phyloP scores from a whole-genome alignment of 179 eudicot species.

The Amaranthus tricolor region DNA sequence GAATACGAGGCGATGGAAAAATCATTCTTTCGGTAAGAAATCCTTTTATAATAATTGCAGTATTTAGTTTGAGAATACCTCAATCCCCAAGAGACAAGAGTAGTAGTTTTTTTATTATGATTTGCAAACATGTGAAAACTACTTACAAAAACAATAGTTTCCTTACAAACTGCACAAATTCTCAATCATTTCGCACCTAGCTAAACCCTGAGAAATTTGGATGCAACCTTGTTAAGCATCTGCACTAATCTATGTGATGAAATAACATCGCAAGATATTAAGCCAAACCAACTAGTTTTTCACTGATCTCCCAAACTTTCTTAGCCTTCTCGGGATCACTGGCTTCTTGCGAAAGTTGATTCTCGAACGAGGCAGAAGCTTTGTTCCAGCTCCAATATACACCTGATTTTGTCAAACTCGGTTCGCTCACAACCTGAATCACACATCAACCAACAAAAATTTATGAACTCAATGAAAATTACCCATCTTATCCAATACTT shows the following conservation, averaged over 20 bases:
- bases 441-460: not conserved
- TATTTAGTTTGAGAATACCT: no score
- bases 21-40: no score
- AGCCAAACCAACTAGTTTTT: conserved; percentile 76
- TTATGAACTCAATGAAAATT: not conserved
- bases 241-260: not conserved
- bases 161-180: conserved; percentile 20
- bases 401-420: conserved; percentile 76
- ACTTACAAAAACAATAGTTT: not conserved
- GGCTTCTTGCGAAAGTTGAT: conserved; percentile 72
- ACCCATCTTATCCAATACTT: no score
- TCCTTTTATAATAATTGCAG: no score
- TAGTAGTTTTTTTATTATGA: conserved; percentile 14
- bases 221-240: conserved; percentile 7
- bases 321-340: conserved; percentile 74
- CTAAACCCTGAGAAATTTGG: not conserved
- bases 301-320: conserved; percentile 79
- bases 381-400: conserved; percentile 96
- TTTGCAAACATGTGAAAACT: conserved; percentile 17
- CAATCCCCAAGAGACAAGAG: no score
- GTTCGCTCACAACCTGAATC: conserved; percentile 64
- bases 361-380: conserved; percentile 68
- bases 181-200: not conserved
- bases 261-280: conserved; percentile 22
- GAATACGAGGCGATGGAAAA: no score